Conservation (phyloP, 139 green algal genomes). For the Haematococcus lacustris region DNA sequence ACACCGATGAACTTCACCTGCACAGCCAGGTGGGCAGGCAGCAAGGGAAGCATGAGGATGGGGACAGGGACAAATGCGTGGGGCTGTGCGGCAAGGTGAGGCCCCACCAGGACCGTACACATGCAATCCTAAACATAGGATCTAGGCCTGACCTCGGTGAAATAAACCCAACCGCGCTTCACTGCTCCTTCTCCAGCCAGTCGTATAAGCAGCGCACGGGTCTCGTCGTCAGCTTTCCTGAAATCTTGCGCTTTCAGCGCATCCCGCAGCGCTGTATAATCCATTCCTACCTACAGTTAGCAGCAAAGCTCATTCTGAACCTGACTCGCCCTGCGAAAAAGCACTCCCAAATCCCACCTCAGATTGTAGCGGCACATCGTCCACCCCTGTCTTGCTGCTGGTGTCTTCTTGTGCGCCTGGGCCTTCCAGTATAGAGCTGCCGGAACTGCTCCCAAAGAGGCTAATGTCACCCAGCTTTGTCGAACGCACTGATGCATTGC, state of each 20-base stretch:
- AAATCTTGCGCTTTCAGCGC: constrained; percentile 75
- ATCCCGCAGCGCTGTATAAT: constrained; percentile 77
- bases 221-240: constrained; percentile 88
- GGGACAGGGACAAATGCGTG: background rate
- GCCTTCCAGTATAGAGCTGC: too few relatives aligned
- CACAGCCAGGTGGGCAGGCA: constrained; percentile 1
- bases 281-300: constrained; percentile 67
- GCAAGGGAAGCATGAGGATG: background rate
- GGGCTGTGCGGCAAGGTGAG: background rate
- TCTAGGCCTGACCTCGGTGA: constrained; percentile 36
- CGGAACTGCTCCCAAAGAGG: too few relatives aligned
- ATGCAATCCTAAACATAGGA: too few relatives aligned
- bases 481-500: too few relatives aligned
- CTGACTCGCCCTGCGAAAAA: background rate
- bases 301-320: background rate
- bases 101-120: too few relatives aligned
- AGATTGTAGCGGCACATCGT: constrained; percentile 43
- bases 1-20: constrained; percentile 77
- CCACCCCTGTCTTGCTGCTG: constrained; percentile 19
- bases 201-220: constrained; percentile 77
- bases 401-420: constrained; percentile 5
- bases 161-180: constrained; percentile 81
- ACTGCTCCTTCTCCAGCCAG: constrained; percentile 73
- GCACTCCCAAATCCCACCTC: too few relatives aligned
- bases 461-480: too few relatives aligned